These are phyloP conservation scores for Berberis thunbergii DNA, from an alignment of 164 flowering plant genomes.

Conservation along the genomic window DNA sequence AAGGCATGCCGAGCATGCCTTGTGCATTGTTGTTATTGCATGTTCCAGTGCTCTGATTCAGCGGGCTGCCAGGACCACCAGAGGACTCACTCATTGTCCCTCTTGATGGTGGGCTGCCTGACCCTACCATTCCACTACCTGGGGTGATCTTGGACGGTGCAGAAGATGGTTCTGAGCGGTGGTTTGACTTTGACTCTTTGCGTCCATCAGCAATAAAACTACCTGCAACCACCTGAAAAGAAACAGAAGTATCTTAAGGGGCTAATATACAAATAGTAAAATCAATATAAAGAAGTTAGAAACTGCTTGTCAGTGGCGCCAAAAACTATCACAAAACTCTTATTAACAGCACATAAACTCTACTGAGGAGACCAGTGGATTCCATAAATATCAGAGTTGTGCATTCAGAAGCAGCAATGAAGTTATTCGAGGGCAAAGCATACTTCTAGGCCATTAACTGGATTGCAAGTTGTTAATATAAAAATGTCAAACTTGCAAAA, in stretches of 20 bases:
- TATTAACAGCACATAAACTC: no score
- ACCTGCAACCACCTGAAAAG: conserved; percentile 71
- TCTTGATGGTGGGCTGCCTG: conserved; percentile 61
- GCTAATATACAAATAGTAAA: no score
- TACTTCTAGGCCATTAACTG: no score
- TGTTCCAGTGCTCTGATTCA: conserved; percentile 53
- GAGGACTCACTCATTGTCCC: conserved; percentile 83
- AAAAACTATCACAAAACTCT: no score
- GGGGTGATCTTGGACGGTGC: conserved; percentile 24
- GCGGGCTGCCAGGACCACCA: conserved; percentile 83
- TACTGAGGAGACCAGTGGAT: no score
- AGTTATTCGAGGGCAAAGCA: no score
- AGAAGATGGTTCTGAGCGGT: conserved; percentile 26
- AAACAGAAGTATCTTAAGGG: neutral
- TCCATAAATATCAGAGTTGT: no score
- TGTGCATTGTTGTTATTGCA: conserved; percentile 43
- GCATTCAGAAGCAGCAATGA: no score
- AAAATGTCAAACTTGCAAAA: no score
- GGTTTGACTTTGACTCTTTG: conserved; percentile 38
- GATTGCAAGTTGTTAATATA: no score
- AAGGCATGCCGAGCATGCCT: conserved; percentile 43
- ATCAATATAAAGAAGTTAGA: no score
- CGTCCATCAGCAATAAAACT: conserved; percentile 56
- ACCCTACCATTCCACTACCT: conserved; percentile 22
- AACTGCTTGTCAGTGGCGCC: no score